These are phyloP conservation scores for Cladosporium phlei DNA, from an alignment of 2,329 filamentous ascomycete genomes.

Conservation along the genomic window DNA sequence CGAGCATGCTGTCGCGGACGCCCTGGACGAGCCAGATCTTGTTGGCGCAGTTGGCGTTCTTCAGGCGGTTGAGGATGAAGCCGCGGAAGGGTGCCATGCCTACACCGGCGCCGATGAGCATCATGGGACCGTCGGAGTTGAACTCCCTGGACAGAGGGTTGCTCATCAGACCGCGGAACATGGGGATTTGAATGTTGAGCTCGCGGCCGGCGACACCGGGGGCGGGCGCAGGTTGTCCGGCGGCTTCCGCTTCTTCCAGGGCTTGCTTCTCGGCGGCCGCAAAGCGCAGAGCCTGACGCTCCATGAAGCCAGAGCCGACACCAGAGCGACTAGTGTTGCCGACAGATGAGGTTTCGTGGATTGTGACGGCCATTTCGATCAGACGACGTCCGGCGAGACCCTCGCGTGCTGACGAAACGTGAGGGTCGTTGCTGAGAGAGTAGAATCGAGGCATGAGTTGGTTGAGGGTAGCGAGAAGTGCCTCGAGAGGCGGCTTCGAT, in stretches of 20 bases:
- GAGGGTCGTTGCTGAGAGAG: slow-evolving; percentile 92
- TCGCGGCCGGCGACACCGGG: slow-evolving; percentile 28
- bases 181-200: slow-evolving; percentile 72
- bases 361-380: slow-evolving; percentile 93
- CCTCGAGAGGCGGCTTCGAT: slow-evolving; percentile 77
- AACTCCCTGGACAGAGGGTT: slow-evolving; percentile 93
- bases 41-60: slow-evolving; percentile 93
- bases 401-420: slow-evolving; percentile 66
- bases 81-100: slow-evolving; percentile 96
- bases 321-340: slow-evolving; percentile 63
- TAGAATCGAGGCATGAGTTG: slow-evolving; percentile 98
- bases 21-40: slow-evolving; percentile 97
- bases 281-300: slow-evolving; percentile 71
- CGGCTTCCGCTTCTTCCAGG: slow-evolving; percentile 36
- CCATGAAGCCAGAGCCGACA: slow-evolving; percentile 88
- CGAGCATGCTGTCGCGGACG: slow-evolving; percentile 85
- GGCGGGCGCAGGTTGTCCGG: slow-evolving; percentile 40
- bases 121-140: slow-evolving; percentile 90
- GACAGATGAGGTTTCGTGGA: slow-evolving; percentile 85
- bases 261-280: slow-evolving; percentile 63
- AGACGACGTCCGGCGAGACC: slow-evolving; percentile 70
- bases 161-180: slow-evolving; percentile 98
- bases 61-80: slow-evolving; percentile 89
- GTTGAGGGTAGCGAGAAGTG: slow-evolving; percentile 72
- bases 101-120: slow-evolving; percentile 92